These are phyloP conservation scores for Cudoniella acicularis DNA, from an alignment of 495 filamentous ascomycete genomes.

Conservation along the genomic window DNA sequence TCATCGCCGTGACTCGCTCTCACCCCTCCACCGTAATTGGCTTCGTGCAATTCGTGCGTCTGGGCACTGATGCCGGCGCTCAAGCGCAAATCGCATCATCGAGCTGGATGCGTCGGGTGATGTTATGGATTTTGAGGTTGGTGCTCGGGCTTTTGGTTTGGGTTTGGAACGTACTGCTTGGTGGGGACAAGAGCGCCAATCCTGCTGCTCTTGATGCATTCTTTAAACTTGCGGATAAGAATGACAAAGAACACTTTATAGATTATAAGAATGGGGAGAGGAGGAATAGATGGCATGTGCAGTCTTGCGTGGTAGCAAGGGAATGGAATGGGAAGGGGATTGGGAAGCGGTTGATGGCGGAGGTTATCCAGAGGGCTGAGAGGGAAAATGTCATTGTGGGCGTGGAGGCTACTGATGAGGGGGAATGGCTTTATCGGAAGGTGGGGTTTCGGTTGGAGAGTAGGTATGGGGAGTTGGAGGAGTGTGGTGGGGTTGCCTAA, in stretches of 20 bases:
- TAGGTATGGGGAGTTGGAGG: too few species aligned
- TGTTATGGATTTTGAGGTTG: slow-evolving; percentile 3
- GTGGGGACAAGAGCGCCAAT: slow-evolving; percentile 4
- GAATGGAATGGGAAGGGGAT: slow-evolving; percentile 18
- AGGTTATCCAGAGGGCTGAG: slow-evolving; percentile 16
- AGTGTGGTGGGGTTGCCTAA: too few species aligned
- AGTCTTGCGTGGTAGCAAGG: slow-evolving; percentile 14
- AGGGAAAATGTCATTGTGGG: slow-evolving; percentile 12
- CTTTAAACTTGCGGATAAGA: background rate
- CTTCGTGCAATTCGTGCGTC: slow-evolving; percentile 15
- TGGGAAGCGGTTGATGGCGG: slow-evolving; percentile 22
- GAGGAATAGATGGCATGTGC: slow-evolving; percentile 21
- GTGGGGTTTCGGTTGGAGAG: too few species aligned
- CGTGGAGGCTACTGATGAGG: too few species aligned
- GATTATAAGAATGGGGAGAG: too few species aligned
- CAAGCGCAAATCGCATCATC: background rate
- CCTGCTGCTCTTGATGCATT: background rate
- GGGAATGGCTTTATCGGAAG: too few species aligned
- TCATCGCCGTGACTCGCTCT: slow-evolving; percentile 7
- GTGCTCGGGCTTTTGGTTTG: background rate
- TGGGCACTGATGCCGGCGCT: slow-evolving; percentile 20
- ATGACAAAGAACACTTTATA: too few species aligned
- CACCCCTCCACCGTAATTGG: slow-evolving; percentile 5
- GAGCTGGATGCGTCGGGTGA: background rate
- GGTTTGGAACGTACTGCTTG: background rate